Percentiles rank a stretch among this genome's conserved stretches.
Evolutionary conservation across 2,329 filamentous ascomycete genomes (phyloP).

Genomic region (Fusarium sp.): DNA sequence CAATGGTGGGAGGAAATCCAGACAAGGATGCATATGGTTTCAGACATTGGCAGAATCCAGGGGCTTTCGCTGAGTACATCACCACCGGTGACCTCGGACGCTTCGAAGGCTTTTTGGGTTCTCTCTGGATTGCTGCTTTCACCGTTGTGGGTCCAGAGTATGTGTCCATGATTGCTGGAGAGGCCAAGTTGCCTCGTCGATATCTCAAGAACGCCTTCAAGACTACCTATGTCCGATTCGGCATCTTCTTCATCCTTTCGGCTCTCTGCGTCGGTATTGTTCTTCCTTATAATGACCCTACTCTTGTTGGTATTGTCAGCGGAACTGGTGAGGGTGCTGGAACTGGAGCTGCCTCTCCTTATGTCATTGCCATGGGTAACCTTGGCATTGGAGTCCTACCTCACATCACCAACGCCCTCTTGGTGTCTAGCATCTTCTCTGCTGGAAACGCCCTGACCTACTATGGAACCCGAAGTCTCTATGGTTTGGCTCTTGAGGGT

Average conservation of each 20-base stretch:
- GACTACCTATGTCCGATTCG: conserved; percentile 1
- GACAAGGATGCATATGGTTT: conserved; percentile 3
- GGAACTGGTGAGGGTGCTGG: background rate
- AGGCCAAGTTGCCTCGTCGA: conserved; percentile 1
- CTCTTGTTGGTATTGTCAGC: background rate
- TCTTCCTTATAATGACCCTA: background rate
- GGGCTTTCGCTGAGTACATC: conserved; percentile 1
- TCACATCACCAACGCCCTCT: conserved; percentile 7
- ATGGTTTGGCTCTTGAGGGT: conserved; percentile 7
- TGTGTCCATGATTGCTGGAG: conserved; percentile 8
- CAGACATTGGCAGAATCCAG: conserved; percentile 4
- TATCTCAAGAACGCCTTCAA: conserved; percentile 14
- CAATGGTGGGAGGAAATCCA: conserved; percentile 12
- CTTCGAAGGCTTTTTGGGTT: background rate
- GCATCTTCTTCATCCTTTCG: conserved; percentile 6
- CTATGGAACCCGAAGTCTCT: conserved; percentile 7
- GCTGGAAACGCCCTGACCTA: conserved; percentile 9
- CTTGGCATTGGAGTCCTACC: conserved; percentile 5
- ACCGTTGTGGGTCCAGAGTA: conserved; percentile 4
- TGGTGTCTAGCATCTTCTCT: conserved; percentile 4
- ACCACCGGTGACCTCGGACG: background rate
- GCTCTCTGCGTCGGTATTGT: background rate
- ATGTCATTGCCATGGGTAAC: conserved; percentile 13
- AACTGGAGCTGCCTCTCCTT: conserved; percentile 7
- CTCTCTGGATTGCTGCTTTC: background rate